These are phyloP conservation scores for Phoenix dactylifera DNA, from an alignment of 176 grass and related monocot genomes.

Conservation along the genomic window DNA sequence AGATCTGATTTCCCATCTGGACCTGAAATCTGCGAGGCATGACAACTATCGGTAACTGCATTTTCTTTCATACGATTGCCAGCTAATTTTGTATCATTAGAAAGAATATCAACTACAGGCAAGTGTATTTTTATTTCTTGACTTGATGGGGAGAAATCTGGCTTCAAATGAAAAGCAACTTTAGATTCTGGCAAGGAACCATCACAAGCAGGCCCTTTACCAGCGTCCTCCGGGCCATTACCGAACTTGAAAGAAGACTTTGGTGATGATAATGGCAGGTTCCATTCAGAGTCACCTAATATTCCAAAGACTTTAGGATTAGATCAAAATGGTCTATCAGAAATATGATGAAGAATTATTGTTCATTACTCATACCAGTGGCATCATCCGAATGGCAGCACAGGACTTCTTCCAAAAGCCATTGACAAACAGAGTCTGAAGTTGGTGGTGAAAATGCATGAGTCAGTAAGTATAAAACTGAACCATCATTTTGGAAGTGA, in stretches of 20 bases:
- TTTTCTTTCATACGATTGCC: conserved; percentile 19
- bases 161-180: conserved; percentile 15
- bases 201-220: neutral
- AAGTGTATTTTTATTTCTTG: conserved; percentile 20
- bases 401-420: conserved; percentile 39
- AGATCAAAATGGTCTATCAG: neutral
- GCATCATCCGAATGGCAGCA: conserved; percentile 18
- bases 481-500: conserved; percentile 93
- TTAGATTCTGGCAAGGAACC: conserved; percentile 16
- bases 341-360: neutral
- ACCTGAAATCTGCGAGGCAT: conserved; percentile 83
- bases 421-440: conserved; percentile 43
- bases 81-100: conserved; percentile 13
- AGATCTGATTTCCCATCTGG: conserved; percentile 55
- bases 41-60: conserved; percentile 18
- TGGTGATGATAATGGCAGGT: neutral
- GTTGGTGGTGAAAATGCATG: conserved; percentile 64
- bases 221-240: neutral
- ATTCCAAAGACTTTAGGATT: conserved; percentile 3
- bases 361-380: conserved; percentile 23
- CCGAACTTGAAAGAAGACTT: neutral
- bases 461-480: conserved; percentile 59
- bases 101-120: conserved; percentile 14
- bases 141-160: conserved; percentile 27
- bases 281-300: conserved; percentile 19